Base-by-base conservation (phyloP, 257 asterid species). In the Euphrasia confusa region DNA sequence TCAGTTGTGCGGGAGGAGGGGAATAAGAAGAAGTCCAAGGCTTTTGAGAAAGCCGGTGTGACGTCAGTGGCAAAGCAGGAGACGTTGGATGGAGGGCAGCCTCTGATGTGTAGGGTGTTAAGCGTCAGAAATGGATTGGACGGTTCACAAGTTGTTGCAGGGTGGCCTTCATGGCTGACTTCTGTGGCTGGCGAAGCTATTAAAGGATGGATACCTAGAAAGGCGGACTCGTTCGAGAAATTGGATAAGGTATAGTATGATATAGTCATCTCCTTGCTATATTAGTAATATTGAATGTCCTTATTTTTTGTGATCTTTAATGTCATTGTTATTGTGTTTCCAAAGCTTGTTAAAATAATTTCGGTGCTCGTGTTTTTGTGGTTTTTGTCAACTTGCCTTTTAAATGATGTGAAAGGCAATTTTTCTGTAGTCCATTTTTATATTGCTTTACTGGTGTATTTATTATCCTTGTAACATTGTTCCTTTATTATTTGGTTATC, bases 141-240 rank as follows among this genome's bases (percentile, higher is more conserved):
- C 39, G 94, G 83, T 24, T 83, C 94, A 14, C 97, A 89, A 71
- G 80, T 77, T 45, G 88, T 77, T 61, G 95, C 95, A 21, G 97
- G 97, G 58, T 89, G 97, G 97, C 97, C 97, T 5, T 73, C 91
- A 0, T 89, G 97, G 95, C 70, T 89, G 61, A 79, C 89, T 62
- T 82, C 89, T 8, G 94, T 78, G 60, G 97, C 97, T 39, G 95
- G 97, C 63, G 97, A 89, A 77, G 97, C 97, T 42, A 81, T 89
- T 72, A 89, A 86, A 78, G 97, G 97, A 58, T 89, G 97, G 97
- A 53, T 86, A 67, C 97, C 97, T 69, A 78, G 96, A 64, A 83
- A 80, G 65, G 95, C 87, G 18, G 97, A 90, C n/a, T 83, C 97
- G 0, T 90, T 87, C 55, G 95, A 90, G 83, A 90, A 84, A 78